Evolutionary conservation across 106 monocot species (phyloP), one percentile per base, ranked within the genome.

Genomic region (Acorus gramineus): DNA sequence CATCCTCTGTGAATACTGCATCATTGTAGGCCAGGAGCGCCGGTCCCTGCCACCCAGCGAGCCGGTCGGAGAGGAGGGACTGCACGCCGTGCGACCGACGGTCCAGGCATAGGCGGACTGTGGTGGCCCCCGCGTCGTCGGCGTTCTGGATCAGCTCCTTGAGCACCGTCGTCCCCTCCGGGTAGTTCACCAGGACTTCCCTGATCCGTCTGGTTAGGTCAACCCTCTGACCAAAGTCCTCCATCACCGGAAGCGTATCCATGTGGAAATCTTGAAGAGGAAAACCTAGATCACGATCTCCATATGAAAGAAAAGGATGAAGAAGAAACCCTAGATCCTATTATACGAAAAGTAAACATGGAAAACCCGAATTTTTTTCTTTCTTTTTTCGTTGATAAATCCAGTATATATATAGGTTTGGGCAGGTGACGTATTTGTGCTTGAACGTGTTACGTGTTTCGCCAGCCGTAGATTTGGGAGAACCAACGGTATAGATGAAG

Each of bases 81-180:
- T 14, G 69, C 5, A 76, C 59, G 56, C 85, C 90, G 63, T 96
- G 96, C 10, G 50, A 49, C n/a, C 96, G 82, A 46, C 91, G 80
- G 55, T 96, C 96, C 67, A 96, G 87, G 75, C 96, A 96, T 62
- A 96, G 83, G 71, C 85, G 60, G 57, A 96, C 78, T 56, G 55
- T 77, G 62, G 83, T 77, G 14, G 96, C 96, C 3, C 96, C 96
- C 14, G 96, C 96, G 64, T 96, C 96, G 67, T 96, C 96, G 65
- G 96, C 96, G 68, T 96, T 96, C 91, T 96, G 96, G 73, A 96
- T 82, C 51, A 96, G 79, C 72, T 96, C 96, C 81, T 87, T 87
- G 49, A 96, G 84, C 42, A 91, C 91, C 44, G 96, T 96, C 50
- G 91, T 96, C 7, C 96, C 96, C 72, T 96, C 96, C 2, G 91